Evolutionary conservation across 345 rosid species (phyloP), one percentile per base, ranked within the genome.

Genomic region (Eucalyptus regnans): DNA sequence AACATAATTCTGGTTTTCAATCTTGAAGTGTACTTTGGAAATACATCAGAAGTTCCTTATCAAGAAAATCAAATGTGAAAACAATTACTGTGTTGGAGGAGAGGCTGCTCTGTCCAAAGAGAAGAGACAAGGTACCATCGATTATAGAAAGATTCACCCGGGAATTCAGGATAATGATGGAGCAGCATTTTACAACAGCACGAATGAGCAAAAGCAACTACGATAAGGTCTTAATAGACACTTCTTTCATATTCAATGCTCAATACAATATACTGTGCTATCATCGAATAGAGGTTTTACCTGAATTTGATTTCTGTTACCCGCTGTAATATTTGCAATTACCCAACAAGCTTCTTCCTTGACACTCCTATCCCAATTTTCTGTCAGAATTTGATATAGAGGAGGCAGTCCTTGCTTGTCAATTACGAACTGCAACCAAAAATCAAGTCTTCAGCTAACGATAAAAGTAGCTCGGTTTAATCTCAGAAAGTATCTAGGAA

Each of bases 281-380:
- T 33, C n/a, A 18, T 51, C 7, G 10, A 20, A 22, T 8, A 62
- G 37, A 16, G 48, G 43, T 17, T 29, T 31, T 41, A 88, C 86
- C 68, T 87, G 90, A 50, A 54, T 95, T 90, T 95, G 98, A 92
- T 85, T 56, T 90, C 87, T 91, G 89, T 94, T 95, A 71, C 98
- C 97, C 60, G 97, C 98, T 87, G 97, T 96, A 86, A 96, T 95
- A 93, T 96, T 96, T 79, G 98, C 94, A 89, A 96, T 93, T 58
- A 96, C 95, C 98, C 98, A 94, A 92, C 98, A 96, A 76, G 98
- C 97, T 91, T 95, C 97, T 80, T 94, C 94, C 91, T 96, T 95
- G 12, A 95, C 95, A 87, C 94, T 94, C 90, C 93, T 96, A 89
- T 93, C 94, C 90, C 90, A 93, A 92, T 92, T 96, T 92, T 92